A percentile compares a stretch with the other conserved stretches of the same genome.
phyloP scores from a whole-genome alignment of 805 yeast species.

The Wickerhamomyces bovis region DNA sequence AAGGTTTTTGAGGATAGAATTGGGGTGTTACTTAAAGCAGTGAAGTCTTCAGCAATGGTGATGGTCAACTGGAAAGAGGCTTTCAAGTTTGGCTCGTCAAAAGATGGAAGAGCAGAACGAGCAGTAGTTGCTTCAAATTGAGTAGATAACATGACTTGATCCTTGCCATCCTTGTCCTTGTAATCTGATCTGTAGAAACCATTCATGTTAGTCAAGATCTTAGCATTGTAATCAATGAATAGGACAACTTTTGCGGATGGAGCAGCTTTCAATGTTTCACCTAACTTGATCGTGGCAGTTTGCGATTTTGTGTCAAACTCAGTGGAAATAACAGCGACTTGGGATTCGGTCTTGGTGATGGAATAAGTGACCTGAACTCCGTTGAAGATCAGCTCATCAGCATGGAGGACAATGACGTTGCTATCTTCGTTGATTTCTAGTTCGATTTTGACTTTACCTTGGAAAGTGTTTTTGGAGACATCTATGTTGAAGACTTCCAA shows the following conservation, averaged over 20 bases:
- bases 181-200: constrained; percentile 75
- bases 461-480: constrained; percentile 50
- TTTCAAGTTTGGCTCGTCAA: constrained; percentile 78
- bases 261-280: constrained; percentile 32
- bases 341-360: constrained; percentile 28
- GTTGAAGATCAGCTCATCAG: constrained; percentile 53
- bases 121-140: constrained; percentile 86
- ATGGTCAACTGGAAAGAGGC: constrained; percentile 64
- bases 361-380: constrained; percentile 33
- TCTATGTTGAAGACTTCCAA: constrained; percentile 52
- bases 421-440: constrained; percentile 44
- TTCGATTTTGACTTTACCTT: constrained; percentile 48
- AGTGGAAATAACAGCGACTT: constrained; percentile 25
- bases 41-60: constrained; percentile 47
- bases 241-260: constrained; percentile 34
- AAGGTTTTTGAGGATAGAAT: constrained; percentile 41
- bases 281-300: constrained; percentile 53
- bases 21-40: constrained; percentile 65
- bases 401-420: constrained; percentile 47
- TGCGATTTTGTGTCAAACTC: constrained; percentile 48
- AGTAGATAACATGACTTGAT: constrained; percentile 70
- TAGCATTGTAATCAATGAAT: constrained; percentile 48
- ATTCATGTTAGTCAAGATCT: constrained; percentile 66
- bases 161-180: constrained; percentile 48
- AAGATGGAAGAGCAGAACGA: constrained; percentile 78